These are phyloP conservation scores for Populus ilicifolia DNA, from an alignment of 345 rosid genomes.

Conservation along the genomic window DNA sequence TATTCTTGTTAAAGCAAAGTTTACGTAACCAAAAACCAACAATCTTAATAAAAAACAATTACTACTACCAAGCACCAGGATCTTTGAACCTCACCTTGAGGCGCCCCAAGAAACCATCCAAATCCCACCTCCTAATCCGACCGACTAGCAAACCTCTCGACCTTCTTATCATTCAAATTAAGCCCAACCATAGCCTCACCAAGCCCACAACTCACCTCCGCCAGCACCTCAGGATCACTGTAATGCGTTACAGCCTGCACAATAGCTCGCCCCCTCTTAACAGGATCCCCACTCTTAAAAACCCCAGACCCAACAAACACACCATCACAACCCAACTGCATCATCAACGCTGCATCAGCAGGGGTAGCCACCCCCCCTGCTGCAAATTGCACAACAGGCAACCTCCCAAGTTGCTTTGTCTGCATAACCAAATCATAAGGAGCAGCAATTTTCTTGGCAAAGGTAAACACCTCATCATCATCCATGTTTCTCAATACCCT, in stretches of 20 bases:
- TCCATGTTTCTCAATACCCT: slow-evolving; percentile 61
- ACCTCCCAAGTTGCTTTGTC: slow-evolving; percentile 28
- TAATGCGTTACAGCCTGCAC: slow-evolving; percentile 34
- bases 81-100: slow-evolving; percentile 9
- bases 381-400: slow-evolving; percentile 31
- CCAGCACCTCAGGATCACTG: slow-evolving; percentile 23
- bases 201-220: slow-evolving; percentile 35
- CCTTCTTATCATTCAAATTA: slow-evolving; percentile 29
- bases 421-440: slow-evolving; percentile 33
- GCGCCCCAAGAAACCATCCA: background rate
- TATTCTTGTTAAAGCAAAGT: background rate
- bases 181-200: slow-evolving; percentile 39
- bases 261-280: slow-evolving; percentile 25
- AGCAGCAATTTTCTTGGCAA: slow-evolving; percentile 52
- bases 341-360: slow-evolving; percentile 31
- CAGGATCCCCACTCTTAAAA: slow-evolving; percentile 30
- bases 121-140: slow-evolving; percentile 14
- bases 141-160: slow-evolving; percentile 33
- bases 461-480: slow-evolving; percentile 68
- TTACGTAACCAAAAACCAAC: background rate
- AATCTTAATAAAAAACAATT: background rate
- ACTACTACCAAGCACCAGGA: background rate
- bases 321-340: slow-evolving; percentile 31
- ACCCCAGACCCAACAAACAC: slow-evolving; percentile 36
- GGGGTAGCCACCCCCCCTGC: slow-evolving; percentile 33